phyloP scores from a whole-genome alignment of 1,139 yeast species.

The Chernovozyma aurita region DNA sequence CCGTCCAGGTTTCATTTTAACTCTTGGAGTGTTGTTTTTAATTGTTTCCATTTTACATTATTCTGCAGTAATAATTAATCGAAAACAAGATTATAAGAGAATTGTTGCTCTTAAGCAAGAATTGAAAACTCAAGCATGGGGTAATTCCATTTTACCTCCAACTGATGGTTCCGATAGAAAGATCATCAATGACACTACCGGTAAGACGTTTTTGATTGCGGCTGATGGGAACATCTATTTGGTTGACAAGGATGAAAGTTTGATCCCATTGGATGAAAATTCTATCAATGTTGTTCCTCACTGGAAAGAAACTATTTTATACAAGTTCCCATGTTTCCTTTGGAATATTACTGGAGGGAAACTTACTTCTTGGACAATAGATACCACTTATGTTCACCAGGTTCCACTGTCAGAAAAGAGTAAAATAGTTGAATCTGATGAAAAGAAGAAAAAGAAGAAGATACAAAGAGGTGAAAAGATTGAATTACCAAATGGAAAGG shows the following conservation, averaged over 20 bases:
- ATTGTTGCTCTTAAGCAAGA: slow-evolving; percentile 47
- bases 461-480: slow-evolving; percentile 40
- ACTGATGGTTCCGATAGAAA: slow-evolving; percentile 43
- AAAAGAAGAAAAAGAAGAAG: slow-evolving; percentile 27
- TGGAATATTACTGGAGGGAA: slow-evolving; percentile 48
- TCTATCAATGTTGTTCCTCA: slow-evolving; percentile 38
- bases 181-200: slow-evolving; percentile 32
- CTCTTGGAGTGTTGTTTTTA: slow-evolving; percentile 45
- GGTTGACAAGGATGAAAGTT: slow-evolving; percentile 46
- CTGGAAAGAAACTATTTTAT: slow-evolving; percentile 53
- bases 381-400: slow-evolving; percentile 17
- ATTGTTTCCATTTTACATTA: slow-evolving; percentile 58
- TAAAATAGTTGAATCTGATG: slow-evolving; percentile 9
- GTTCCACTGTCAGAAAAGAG: slow-evolving; percentile 10
- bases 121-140: slow-evolving; percentile 58
- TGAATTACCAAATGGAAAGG: slow-evolving; percentile 59
- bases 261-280: slow-evolving; percentile 28
- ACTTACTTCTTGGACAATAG: slow-evolving; percentile 21
- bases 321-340: slow-evolving; percentile 37
- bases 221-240: slow-evolving; percentile 67
- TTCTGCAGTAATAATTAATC: slow-evolving; percentile 48
- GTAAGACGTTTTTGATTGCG: slow-evolving; percentile 60
- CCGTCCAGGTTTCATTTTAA: slow-evolving; percentile 56
- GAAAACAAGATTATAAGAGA: slow-evolving; percentile 58
- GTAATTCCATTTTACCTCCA: slow-evolving; percentile 46